Evolutionary conservation across 1,139 yeast genomes (phyloP).

Genomic region (Yamadazyma oceani): DNA sequence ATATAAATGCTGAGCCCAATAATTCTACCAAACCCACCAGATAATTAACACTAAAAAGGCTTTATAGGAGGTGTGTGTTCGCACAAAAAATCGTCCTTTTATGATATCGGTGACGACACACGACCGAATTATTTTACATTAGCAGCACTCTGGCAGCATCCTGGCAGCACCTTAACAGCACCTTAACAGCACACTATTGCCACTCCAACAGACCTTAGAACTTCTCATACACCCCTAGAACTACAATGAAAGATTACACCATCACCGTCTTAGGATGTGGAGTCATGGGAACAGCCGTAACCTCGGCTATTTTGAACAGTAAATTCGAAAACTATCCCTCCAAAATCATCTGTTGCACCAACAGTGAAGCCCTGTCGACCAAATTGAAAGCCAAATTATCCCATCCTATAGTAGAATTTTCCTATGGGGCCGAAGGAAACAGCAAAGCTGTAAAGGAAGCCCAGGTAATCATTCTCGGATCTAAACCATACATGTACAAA

Average conservation of each 20-base stretch:
- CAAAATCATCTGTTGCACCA: slow-evolving; percentile 75
- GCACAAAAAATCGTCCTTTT: too few species aligned
- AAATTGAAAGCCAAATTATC: slow-evolving; percentile 43
- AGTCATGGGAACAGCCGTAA: slow-evolving; percentile 95
- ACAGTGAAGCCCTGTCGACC: slow-evolving; percentile 50
- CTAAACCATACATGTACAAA: slow-evolving; percentile 81
- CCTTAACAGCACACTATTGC: too few species aligned
- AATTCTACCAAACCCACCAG: too few species aligned
- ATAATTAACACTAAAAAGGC: too few species aligned
- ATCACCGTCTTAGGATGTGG: slow-evolving; percentile 90
- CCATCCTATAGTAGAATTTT: slow-evolving; percentile 51
- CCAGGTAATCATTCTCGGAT: slow-evolving; percentile 74
- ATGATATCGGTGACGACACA: too few species aligned
- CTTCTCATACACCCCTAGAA: too few species aligned
- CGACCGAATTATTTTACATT: too few species aligned
- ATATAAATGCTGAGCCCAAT: too few species aligned
- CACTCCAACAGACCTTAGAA: too few species aligned
- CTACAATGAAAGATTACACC: slow-evolving; percentile 50
- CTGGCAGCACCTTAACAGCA: too few species aligned
- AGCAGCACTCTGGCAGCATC: too few species aligned
- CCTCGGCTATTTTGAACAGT: slow-evolving; percentile 66
- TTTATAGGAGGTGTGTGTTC: too few species aligned
- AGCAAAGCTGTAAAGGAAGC: slow-evolving; percentile 59
- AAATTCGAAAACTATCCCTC: slow-evolving; percentile 60
- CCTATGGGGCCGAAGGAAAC: slow-evolving; percentile 52